phyloP scores from a whole-genome alignment of 495 filamentous ascomycete genomes.

The Filosporella fistucella region DNA sequence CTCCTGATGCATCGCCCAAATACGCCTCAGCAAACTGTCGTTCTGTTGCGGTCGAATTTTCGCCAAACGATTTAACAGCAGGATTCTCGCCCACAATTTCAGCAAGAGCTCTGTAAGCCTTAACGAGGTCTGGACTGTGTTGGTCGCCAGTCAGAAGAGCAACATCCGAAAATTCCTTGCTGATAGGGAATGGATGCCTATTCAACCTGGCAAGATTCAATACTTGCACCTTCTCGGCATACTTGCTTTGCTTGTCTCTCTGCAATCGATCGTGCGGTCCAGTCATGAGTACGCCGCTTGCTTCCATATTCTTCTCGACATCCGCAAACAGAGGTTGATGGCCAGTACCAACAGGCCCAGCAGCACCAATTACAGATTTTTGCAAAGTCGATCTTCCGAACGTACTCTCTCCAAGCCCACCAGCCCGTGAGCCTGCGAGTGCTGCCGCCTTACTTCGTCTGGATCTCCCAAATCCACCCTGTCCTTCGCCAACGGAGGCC shows the following conservation, averaged over 20 bases:
- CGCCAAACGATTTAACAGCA: constrained; percentile 43
- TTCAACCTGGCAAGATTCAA: constrained; percentile 70
- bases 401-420: constrained; percentile 46
- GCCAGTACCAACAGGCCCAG: constrained; percentile 50
- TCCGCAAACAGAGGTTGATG: constrained; percentile 62
- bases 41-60: constrained; percentile 56
- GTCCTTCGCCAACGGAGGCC: constrained; percentile 32
- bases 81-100: constrained; percentile 65
- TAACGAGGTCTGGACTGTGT: constrained; percentile 62
- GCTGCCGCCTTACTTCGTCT: constrained; percentile 39
- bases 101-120: constrained; percentile 74
- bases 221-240: constrained; percentile 68
- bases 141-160: constrained; percentile 62
- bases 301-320: constrained; percentile 49
- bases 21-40: constrained; percentile 74
- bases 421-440: constrained; percentile 31
- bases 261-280: constrained; percentile 63
- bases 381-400: constrained; percentile 70
- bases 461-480: constrained; percentile 47
- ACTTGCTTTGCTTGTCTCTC: constrained; percentile 74
- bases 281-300: constrained; percentile 28
- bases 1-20: constrained; percentile 61
- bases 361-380: constrained; percentile 79
- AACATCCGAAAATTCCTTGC: constrained; percentile 66
- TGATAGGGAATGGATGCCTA: constrained; percentile 58